phyloP scores from a whole-genome alignment of 768 basidiomycete species.

The Tricholoma terreum region DNA sequence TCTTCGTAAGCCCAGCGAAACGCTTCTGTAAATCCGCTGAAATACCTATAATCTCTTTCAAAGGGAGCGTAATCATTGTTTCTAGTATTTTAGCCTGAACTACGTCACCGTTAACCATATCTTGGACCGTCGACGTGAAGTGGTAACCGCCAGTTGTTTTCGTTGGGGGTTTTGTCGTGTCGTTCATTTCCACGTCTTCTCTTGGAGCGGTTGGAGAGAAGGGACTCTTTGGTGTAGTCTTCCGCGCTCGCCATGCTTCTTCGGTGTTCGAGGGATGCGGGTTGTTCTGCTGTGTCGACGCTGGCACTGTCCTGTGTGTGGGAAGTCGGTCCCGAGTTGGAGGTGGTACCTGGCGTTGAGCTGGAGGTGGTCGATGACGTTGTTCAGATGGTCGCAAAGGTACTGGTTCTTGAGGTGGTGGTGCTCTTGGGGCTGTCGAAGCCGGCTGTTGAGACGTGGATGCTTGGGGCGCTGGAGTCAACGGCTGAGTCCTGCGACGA shows the following conservation, averaged over 20 bases:
- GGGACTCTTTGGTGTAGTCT: not conserved
- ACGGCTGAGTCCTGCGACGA: too few relatives aligned
- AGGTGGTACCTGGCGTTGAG: too few relatives aligned
- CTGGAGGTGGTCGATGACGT: too few relatives aligned
- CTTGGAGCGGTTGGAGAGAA: not conserved
- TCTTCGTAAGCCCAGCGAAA: not conserved
- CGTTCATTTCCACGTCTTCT: too few relatives aligned
- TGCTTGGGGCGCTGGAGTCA: too few relatives aligned
- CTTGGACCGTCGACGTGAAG: constrained; percentile 2
- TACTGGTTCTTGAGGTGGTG: not conserved
- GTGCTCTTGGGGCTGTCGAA: too few relatives aligned
- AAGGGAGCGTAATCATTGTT: not conserved
- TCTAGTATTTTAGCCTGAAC: not conserved
- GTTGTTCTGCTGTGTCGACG: too few relatives aligned
- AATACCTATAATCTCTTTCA: not conserved
- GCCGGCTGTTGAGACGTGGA: too few relatives aligned
- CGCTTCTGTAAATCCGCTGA: not conserved
- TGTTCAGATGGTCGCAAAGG: not conserved
- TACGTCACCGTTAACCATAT: constrained; percentile 1
- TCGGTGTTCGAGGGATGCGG: too few relatives aligned
- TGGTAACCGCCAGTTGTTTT: constrained; percentile 2
- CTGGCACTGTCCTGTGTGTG: not conserved
- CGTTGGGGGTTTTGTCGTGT: not conserved
- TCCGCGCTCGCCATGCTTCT: not conserved
- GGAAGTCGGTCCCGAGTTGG: not conserved